phyloP scores from a whole-genome alignment of 805 yeast genomes.

The Blastobotrys americana region DNA sequence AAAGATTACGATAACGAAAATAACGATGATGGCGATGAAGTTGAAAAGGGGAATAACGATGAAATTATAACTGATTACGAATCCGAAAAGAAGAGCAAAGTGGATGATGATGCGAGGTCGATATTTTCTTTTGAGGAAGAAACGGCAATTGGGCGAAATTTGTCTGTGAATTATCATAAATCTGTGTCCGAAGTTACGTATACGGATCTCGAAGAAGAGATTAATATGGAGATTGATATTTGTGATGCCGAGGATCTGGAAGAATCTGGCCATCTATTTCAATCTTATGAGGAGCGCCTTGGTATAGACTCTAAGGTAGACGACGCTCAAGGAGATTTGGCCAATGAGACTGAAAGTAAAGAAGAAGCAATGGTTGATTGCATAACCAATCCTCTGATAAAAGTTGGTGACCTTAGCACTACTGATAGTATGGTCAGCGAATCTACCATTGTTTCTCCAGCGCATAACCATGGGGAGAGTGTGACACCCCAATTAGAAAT shows the following conservation, averaged over 20 bases:
- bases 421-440: neutral
- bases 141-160: conserved; percentile 38
- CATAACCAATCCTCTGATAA: no score
- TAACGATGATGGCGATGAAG: conserved; percentile 9
- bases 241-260: conserved; percentile 23
- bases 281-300: neutral
- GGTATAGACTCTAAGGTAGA: neutral
- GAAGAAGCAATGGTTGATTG: no score
- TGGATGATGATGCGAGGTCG: conserved; percentile 22
- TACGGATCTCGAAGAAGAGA: conserved; percentile 14
- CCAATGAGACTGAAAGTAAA: neutral
- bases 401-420: neutral
- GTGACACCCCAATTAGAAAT: neutral
- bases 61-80: neutral
- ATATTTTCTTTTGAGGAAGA: conserved; percentile 47
- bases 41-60: conserved; percentile 12
- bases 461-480: neutral
- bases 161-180: conserved; percentile 49
- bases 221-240: conserved; percentile 28
- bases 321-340: conserved; percentile 1
- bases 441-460: neutral
- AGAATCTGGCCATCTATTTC: conserved; percentile 1
- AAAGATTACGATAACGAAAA: neutral
- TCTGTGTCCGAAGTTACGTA: conserved; percentile 24
- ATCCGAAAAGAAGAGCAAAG: neutral